Evolutionary conservation across 108 stramenopile genomes (phyloP).

Genomic region (Thalassiosira profunda): DNA sequence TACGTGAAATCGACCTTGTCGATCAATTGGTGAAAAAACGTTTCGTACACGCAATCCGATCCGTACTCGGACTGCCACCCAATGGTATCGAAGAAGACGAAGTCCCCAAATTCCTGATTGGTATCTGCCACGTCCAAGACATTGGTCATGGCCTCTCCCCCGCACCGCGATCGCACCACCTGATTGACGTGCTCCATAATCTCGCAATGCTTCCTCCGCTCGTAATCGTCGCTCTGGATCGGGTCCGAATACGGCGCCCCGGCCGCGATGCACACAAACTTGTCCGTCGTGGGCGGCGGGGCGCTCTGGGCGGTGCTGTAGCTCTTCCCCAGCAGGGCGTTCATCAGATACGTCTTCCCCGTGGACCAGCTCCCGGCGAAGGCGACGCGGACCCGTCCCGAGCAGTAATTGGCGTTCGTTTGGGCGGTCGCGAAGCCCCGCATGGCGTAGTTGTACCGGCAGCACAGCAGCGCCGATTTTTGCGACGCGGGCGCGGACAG

Average conservation of each 20-base stretch:
- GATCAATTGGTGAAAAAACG: slow-evolving; percentile 40
- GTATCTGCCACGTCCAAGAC: slow-evolving; percentile 45
- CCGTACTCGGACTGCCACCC: slow-evolving; percentile 38
- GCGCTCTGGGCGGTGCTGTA: slow-evolving; percentile 46
- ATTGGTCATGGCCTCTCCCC: slow-evolving; percentile 33
- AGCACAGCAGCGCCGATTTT: slow-evolving; percentile 23
- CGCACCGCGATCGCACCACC: slow-evolving; percentile 26
- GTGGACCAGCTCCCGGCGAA: slow-evolving; percentile 49
- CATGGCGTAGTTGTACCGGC: slow-evolving; percentile 54
- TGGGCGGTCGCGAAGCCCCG: slow-evolving; percentile 22
- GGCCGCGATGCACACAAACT: slow-evolving; percentile 42
- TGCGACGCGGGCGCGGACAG: background rate
- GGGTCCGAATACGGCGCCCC: slow-evolving; percentile 46
- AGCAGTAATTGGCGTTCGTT: slow-evolving; percentile 41
- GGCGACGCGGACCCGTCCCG: slow-evolving; percentile 38
- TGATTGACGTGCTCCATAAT: slow-evolving; percentile 49
- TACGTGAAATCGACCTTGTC: slow-evolving; percentile 51
- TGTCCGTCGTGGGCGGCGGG: slow-evolving; percentile 45
- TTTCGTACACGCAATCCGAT: slow-evolving; percentile 36
- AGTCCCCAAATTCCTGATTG: slow-evolving; percentile 42
- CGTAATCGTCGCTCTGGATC: slow-evolving; percentile 43
- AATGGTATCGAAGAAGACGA: slow-evolving; percentile 50
- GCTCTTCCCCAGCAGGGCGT: slow-evolving; percentile 36
- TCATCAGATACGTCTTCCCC: slow-evolving; percentile 44
- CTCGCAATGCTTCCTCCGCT: slow-evolving; percentile 43